Evolutionary conservation across 2,329 filamentous ascomycete species (phyloP).

Genomic region (Stagonosporopsis tanaceti): DNA sequence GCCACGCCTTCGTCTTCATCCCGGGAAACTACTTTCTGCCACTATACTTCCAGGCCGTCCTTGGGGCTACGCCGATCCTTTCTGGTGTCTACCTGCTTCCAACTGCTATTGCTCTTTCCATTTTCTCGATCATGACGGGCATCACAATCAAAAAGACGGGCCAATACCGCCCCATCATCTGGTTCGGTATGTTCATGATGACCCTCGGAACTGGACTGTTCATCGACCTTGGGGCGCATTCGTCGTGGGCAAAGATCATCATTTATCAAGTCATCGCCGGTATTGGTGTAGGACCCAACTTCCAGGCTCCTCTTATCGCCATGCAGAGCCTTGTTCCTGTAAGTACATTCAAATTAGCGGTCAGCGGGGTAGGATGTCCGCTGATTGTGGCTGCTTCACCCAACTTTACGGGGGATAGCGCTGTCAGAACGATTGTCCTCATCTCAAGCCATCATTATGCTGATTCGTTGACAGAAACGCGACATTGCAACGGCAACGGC

Average conservation of each 20-base stretch:
- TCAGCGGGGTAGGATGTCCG: neutral
- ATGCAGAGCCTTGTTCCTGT: constrained; percentile 68
- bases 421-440: neutral
- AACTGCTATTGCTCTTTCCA: constrained; percentile 71
- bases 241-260: constrained; percentile 52
- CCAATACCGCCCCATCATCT: constrained; percentile 53
- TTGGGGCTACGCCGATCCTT: constrained; percentile 72
- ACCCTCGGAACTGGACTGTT: constrained; percentile 50
- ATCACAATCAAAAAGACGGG: constrained; percentile 59
- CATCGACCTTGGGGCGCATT: constrained; percentile 44
- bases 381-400: neutral
- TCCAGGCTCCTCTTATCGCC: constrained; percentile 73
- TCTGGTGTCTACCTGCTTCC: constrained; percentile 80
- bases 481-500: constrained; percentile 75
- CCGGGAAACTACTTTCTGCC: constrained; percentile 81
- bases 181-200: constrained; percentile 48
- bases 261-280: constrained; percentile 50
- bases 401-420: neutral
- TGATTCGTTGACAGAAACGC: constrained; percentile 46
- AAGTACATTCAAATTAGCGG: constrained; percentile 20
- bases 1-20: constrained; percentile 81
- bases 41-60: constrained; percentile 82
- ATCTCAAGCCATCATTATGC: constrained; percentile 6
- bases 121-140: constrained; percentile 67
- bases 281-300: constrained; percentile 68